Base-by-base conservation (phyloP, 2,329 filamentous ascomycete genomes). In the Colletotrichum graminicola region DNA sequence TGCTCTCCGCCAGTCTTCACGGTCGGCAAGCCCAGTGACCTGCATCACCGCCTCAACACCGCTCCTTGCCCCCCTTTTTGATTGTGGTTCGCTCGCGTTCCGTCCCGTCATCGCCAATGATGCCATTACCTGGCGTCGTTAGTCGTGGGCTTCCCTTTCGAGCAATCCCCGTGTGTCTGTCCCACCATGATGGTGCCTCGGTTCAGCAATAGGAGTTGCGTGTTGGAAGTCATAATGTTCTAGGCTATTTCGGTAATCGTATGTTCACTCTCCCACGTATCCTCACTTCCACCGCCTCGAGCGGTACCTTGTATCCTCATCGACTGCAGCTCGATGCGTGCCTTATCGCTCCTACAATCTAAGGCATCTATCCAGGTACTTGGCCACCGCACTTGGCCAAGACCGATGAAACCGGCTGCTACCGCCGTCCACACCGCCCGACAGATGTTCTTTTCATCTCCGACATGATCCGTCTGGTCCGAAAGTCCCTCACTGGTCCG, bases 21-120 rank as follows among this genome's bases (percentile, higher is more conserved):
- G 41, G 59, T 64, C 66, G 65, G 54, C 66, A 64, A 69, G 65
- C 65, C 66, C 69, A 72, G 59, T 72, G 69, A 72, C 60, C 36
- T 72, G 69, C 69, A 69, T 72, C 69, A 69, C 69, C 69, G 69
- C 65, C 69, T 72, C 66, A 72, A 72, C 69, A 72, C 69, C 65
- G 69, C 69, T 72, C 54, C 65, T 72, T 63, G 59, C 60, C 59
- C 45, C 45, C 64, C 54, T 39, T 68, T 52, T 39, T 49, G 54
- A 69, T 69, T 26, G 12, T 45, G 6, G 12, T 36, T 54, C 66
- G 34, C 66, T 63, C 60, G n/a, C 65, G 69, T 60, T 51, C 59
- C 69, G 69, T 72, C 60, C 69, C 69, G 69, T 60, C 45, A 72
- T 63, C 45, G 54, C 47, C 47, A 66, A 60, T 56, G 34, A 57